Evolutionary conservation across 2,329 filamentous ascomycete genomes (phyloP).

Genomic region (Rutstroemia sp.): DNA sequence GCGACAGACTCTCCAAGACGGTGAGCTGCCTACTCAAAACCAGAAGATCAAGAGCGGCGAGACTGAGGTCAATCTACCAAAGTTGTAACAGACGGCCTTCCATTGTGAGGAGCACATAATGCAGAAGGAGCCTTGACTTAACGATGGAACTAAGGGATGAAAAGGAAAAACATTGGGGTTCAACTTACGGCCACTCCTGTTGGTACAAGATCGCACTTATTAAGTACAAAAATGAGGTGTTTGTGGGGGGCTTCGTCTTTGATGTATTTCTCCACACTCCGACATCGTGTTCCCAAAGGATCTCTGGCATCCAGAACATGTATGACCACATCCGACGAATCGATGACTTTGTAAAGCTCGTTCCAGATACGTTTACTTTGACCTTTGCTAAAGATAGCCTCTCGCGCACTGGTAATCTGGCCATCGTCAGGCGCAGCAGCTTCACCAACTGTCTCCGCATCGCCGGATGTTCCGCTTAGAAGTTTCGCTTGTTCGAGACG

Average conservation of each 20-base stretch:
- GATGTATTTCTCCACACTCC: conserved; percentile 88
- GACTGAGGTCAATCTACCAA: conserved; percentile 85
- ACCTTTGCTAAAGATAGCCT: conserved; percentile 88
- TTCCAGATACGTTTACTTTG: conserved; percentile 97
- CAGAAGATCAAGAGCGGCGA: conserved; percentile 57
- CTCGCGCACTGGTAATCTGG: conserved; percentile 56
- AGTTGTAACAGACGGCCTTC: conserved; percentile 94
- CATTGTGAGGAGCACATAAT: conserved; percentile 54
- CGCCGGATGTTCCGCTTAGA: conserved; percentile 61
- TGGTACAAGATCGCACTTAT: conserved; percentile 90
- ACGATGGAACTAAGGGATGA: conserved; percentile 41
- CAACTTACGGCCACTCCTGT: conserved; percentile 88
- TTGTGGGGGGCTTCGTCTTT: conserved; percentile 92
- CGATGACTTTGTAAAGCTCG: conserved; percentile 90
- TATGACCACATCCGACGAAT: conserved; percentile 93
- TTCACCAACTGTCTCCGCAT: conserved; percentile 40
- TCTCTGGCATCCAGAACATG: conserved; percentile 88
- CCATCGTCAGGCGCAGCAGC: conserved; percentile 35
- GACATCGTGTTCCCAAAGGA: conserved; percentile 82
- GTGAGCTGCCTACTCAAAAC: conserved; percentile 62
- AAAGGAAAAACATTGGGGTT: conserved; percentile 8
- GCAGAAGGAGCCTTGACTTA: conserved; percentile 83
- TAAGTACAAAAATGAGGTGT: conserved; percentile 82
- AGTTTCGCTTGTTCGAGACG: conserved; percentile 71
- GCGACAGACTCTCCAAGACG: conserved; percentile 82